Base-by-base conservation (phyloP, 306 rosid species). In the Cajanus cajan region DNA sequence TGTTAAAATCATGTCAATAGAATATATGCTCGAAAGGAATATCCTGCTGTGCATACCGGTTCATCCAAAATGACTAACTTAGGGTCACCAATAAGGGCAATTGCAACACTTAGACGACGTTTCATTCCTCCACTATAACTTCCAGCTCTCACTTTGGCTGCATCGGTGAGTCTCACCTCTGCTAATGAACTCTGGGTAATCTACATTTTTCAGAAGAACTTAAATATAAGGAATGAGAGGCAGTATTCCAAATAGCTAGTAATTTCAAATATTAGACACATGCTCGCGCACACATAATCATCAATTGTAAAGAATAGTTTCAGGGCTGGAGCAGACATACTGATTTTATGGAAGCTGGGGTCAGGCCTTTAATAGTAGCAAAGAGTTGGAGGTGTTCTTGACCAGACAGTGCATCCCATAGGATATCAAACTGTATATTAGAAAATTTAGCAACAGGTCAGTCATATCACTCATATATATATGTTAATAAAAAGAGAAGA, bases 61-160 rank as follows among this genome's bases (percentile, higher is more conserved):
- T 94, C 98, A 81, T 94, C 97, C 82, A 94, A 76, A 84, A 92
- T 86, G 58, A 94, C 88, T 48, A 92, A 80, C 70, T 92, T 92
- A 6, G 97, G 97, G 83, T 92, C 90, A 15, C 98, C 97, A 50
- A 92, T 89, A 70, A 92, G 97, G 52, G 97, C 90, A 87, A 88
- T 88, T 24, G 98, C 97, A 79, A 94, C 89, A 86, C 95, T 94
- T 10, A 94, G 91, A 40, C 98, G 97, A 22, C 97, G 97, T 77
- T 91, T 90, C 97, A 92, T 94, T 81, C 97, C 98, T 81, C 95
- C 97, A 68, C 98, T 92, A 79, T 94, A 94, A 85, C 92, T 92
- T 52, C 91, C 97, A 74, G 94, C 90, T 84, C 97, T 90, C 61
- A 82, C 83, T 80, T 83, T 87, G 28, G 97, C 93, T n/a, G 91